A percentile compares a stretch with the other conserved stretches of the same genome.
phyloP scores from a whole-genome alignment of 179 eudicot genomes.

The Beta corolliflora region DNA sequence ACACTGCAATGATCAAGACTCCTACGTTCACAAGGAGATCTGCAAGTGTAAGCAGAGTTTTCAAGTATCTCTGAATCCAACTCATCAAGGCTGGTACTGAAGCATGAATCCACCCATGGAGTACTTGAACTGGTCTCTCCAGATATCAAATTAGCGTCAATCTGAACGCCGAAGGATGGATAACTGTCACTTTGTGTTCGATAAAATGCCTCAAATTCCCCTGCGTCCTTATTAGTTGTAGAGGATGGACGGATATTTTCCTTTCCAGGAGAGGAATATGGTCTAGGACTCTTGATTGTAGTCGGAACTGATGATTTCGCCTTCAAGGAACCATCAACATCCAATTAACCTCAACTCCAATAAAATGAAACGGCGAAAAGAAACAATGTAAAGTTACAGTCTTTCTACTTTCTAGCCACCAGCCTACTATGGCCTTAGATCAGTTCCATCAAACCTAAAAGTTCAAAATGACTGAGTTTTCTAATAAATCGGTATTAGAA shows the following conservation, averaged over 20 bases:
- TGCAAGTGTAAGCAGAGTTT: not conserved
- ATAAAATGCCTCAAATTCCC: conserved; percentile 18
- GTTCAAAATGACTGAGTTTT: not conserved
- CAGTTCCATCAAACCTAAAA: not conserved
- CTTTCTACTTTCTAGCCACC: not conserved
- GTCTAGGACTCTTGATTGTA: conserved; percentile 15
- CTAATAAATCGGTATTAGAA: not conserved
- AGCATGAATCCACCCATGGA: conserved; percentile 13
- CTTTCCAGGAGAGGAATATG: conserved; percentile 21
- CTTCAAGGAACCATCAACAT: conserved; percentile 2
- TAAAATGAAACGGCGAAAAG: not conserved
- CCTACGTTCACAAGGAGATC: conserved; percentile 19
- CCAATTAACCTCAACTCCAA: not conserved
- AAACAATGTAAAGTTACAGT: not conserved
- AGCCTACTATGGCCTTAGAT: too few relatives aligned
- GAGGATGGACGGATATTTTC: conserved; percentile 28
- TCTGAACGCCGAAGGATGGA: not conserved
- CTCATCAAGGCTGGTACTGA: conserved; percentile 25
- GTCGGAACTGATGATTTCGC: not conserved
- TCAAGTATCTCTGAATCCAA: conserved; percentile 29
- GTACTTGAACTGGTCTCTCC: not conserved
- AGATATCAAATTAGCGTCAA: not conserved
- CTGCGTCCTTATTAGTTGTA: not conserved
- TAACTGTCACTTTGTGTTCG: conserved; percentile 18
- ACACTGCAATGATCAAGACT: not conserved